A percentile compares a stretch with the other conserved stretches of the same genome.
Evolutionary conservation across 2,329 filamentous ascomycete genomes (phyloP).

Genomic region (Epicoccum nigrum): DNA sequence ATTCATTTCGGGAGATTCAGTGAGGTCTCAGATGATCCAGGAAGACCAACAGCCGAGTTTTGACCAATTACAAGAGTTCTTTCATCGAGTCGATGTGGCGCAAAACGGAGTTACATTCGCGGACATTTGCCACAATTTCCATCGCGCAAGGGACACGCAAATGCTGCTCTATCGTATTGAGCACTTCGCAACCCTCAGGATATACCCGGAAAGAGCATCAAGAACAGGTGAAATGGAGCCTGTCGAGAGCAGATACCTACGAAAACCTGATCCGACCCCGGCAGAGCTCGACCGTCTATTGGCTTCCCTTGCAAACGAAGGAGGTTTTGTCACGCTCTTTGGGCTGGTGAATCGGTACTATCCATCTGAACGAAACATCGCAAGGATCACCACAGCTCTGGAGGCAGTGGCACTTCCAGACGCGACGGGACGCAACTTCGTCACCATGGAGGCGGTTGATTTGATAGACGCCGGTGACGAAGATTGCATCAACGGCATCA

Average conservation of each 20-base stretch:
- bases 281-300: background rate
- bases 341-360: background rate
- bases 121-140: constrained; percentile 9
- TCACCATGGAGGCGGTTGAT: too few species aligned
- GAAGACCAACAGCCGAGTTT: background rate
- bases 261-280: background rate
- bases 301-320: too few species aligned
- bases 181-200: background rate
- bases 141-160: background rate
- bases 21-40: background rate
- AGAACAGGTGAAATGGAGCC: background rate
- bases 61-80: background rate
- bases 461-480: too few species aligned
- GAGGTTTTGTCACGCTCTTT: background rate
- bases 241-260: background rate
- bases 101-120: too few species aligned
- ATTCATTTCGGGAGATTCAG: background rate
- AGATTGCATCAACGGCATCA: background rate
- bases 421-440: background rate
- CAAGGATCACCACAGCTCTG: background rate
- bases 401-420: background rate
- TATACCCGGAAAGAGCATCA: background rate
- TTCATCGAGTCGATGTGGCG: too few species aligned
- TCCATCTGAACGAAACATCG: background rate
- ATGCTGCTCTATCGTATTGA: constrained; percentile 13